Evolutionary conservation across 495 filamentous ascomycete genomes (phyloP).

Genomic region (Penicillium lividum): DNA sequence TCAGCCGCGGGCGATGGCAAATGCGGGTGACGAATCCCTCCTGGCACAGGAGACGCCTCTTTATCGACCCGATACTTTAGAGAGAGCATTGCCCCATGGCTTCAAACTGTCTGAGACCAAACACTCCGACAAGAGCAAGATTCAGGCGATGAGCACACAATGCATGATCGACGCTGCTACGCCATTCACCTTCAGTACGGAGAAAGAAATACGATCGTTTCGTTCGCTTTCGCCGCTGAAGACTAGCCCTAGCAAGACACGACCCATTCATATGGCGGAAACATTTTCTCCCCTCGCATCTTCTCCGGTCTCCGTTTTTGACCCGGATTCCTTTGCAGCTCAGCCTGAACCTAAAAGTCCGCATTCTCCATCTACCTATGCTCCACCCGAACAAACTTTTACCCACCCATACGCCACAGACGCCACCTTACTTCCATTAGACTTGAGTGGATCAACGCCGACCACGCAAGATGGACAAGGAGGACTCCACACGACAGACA

Average conservation of each 20-base stretch:
- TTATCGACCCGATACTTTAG: slow-evolving; percentile 21
- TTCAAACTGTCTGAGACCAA: slow-evolving; percentile 6
- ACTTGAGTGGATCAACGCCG: slow-evolving; percentile 35
- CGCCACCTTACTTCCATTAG: slow-evolving; percentile 29
- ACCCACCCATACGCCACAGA: slow-evolving; percentile 10
- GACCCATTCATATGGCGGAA: neutral
- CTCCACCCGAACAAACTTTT: neutral
- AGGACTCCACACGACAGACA: slow-evolving; percentile 25
- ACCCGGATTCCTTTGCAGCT: neutral
- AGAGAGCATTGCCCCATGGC: slow-evolving; percentile 5
- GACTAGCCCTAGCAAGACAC: slow-evolving; percentile 17
- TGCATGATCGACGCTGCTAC: slow-evolving; percentile 51
- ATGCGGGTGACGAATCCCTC: slow-evolving; percentile 17
- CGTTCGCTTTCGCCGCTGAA: slow-evolving; percentile 15
- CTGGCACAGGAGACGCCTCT: slow-evolving; percentile 41
- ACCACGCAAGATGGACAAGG: slow-evolving; percentile 43
- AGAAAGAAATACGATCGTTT: slow-evolving; percentile 32
- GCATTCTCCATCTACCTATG: neutral
- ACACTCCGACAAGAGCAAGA: slow-evolving; percentile 14
- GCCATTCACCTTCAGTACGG: slow-evolving; percentile 49
- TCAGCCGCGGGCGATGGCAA: slow-evolving; percentile 18
- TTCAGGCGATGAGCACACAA: slow-evolving; percentile 49
- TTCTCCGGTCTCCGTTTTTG: neutral
- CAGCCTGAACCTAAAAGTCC: neutral
- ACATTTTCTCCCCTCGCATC: neutral